Evolutionary conservation across 1,284 basidiomycete genomes (phyloP).

Genomic region (Sporisorium reilianum): DNA sequence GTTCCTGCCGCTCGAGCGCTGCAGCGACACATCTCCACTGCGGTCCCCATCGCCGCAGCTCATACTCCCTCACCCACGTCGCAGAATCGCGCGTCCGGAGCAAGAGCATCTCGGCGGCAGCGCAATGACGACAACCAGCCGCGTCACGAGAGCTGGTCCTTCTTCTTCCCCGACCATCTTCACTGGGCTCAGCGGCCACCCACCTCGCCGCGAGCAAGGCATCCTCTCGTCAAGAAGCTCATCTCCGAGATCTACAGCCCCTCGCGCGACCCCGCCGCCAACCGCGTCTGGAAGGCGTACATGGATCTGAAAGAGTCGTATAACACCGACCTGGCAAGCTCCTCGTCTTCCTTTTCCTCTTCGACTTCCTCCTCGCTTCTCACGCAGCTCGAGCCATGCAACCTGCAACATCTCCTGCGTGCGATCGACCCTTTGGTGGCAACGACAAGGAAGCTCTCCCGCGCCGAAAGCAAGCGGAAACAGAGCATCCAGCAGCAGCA

Average conservation of each 20-base stretch:
- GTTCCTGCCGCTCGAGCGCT: constrained; percentile 27
- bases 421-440: constrained; percentile 52
- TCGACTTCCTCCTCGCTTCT: constrained; percentile 26
- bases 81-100: not conserved
- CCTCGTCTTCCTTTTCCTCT: constrained; percentile 14
- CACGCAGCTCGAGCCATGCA: constrained; percentile 32
- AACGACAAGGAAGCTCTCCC: constrained; percentile 23
- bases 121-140: not conserved
- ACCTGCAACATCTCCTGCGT: constrained; percentile 48
- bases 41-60: not conserved
- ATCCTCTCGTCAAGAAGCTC: constrained; percentile 54
- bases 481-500: constrained; percentile 35
- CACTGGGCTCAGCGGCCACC: constrained; percentile 16
- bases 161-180: constrained; percentile 47
- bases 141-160: constrained; percentile 37
- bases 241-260: constrained; percentile 50
- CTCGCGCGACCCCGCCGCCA: constrained; percentile 32
- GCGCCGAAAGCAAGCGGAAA: constrained; percentile 30
- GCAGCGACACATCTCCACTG: constrained; percentile 12
- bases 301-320: constrained; percentile 39
- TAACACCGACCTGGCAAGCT: constrained; percentile 7
- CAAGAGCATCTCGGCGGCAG: not conserved
- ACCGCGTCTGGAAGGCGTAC: constrained; percentile 55
- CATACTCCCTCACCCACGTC: not conserved
- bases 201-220: constrained; percentile 19